Base-by-base conservation (phyloP, 2,329 filamentous ascomycete genomes). In the Cladosporium sp. region DNA sequence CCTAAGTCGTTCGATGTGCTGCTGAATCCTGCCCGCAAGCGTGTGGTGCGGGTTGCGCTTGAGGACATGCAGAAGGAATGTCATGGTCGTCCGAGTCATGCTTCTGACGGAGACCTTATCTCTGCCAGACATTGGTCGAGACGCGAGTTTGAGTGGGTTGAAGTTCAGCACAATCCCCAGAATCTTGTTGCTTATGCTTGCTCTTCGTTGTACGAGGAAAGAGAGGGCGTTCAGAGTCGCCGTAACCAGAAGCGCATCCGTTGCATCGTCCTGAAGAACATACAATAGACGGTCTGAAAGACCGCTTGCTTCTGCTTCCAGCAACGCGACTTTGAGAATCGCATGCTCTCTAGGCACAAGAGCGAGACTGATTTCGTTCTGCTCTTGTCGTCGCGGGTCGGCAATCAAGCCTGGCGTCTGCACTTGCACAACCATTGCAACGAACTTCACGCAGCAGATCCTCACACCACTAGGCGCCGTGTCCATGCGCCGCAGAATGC, bases 361-460 rank as follows among this genome's bases (percentile, higher is more conserved):
- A 68, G 91, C 88, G 62, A 98, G 83, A 28, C 93, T 97, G 51
- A 96, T 90, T 75, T 98, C 94, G 69, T 89, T 89, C 73, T 90
- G 86, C 65, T 92, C 90, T 66, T 87, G 78, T 86, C 97, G 92
- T 82, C 92, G 88, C 71, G 91, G 90, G 76, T 98, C 94, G 65
- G 88, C 84, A 71, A 92, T 91, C 66, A 90, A 81, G 57, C 92
- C 92, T n/a, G 90, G 88, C 12, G 92, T 97, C 79, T 99, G 94
- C 21, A 93, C 92, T 71, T 97, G 86, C 54, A 99, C 91, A 54
- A 98, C 92, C 69, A 92, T 89, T 81, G 99, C 94, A 44, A 92
- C 90, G 78, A 99, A 99, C 79, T 99, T 99, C 84, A 98, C 90
- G 81, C 95, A 98, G 83, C 93, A 96, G 77, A 98, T 90, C 73